Evolutionary conservation across 140 eudicot genomes (phyloP).

Genomic region (Stevia rebaudiana): DNA sequence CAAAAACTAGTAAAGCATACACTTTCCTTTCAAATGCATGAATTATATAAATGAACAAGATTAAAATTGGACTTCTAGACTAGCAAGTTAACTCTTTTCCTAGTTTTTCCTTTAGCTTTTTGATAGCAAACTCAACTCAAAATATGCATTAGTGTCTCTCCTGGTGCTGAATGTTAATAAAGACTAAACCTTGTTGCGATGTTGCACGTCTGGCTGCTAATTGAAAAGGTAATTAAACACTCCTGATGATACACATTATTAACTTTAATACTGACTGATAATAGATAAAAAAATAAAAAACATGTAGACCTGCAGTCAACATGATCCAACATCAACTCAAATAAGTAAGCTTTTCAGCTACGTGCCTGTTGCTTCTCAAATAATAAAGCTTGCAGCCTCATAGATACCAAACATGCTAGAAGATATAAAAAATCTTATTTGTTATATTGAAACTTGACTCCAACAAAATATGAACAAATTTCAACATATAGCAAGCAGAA

Average conservation of each 20-base stretch:
- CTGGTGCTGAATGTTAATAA: not conserved
- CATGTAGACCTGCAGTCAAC: not conserved
- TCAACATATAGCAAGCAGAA: not conserved
- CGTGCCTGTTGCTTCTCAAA: not conserved
- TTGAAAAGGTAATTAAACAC: not conserved
- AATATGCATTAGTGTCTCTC: not conserved
- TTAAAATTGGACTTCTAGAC: not conserved
- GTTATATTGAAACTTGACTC: not conserved
- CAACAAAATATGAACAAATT: not conserved
- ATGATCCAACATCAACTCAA: constrained; percentile 2
- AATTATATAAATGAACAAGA: not conserved
- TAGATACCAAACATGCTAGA: not conserved
- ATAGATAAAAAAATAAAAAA: no score
- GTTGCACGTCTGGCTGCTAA: not conserved
- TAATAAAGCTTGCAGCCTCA: not conserved
- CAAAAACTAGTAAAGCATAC: not conserved
- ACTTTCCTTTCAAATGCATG: not conserved
- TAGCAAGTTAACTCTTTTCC: not conserved
- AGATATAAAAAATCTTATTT: not conserved
- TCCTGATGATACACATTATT: not conserved
- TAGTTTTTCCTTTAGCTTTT: not conserved
- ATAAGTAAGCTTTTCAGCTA: not conserved
- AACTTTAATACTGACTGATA: not conserved
- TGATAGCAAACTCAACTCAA: not conserved
- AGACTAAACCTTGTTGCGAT: not conserved